These are phyloP conservation scores for Emmonsiellopsis sp. DNA, from an alignment of 2,329 filamentous ascomycete genomes.

Conservation along the genomic window DNA sequence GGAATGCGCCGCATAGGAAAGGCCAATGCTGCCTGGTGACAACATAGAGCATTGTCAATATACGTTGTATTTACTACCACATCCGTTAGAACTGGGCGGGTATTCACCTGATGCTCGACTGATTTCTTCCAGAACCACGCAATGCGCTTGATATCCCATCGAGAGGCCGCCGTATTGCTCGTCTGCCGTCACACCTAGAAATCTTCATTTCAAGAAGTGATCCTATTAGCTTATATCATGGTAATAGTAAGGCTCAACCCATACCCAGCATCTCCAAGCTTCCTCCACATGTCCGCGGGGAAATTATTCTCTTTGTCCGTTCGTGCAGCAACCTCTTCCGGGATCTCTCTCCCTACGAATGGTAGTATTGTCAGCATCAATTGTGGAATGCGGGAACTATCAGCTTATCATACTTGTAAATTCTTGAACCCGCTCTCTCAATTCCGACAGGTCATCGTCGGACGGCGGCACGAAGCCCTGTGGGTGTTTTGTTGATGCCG, in stretches of 20 bases:
- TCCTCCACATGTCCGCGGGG: slow-evolving; percentile 83
- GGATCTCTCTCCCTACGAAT: slow-evolving; percentile 61
- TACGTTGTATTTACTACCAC: not conserved
- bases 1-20: slow-evolving; percentile 92
- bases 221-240: not conserved
- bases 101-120: slow-evolving; percentile 64
- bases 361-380: not conserved
- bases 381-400: not conserved
- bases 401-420: slow-evolving; percentile 51
- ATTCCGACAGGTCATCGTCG: slow-evolving; percentile 63
- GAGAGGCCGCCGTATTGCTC: slow-evolving; percentile 82
- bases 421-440: slow-evolving; percentile 76
- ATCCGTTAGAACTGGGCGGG: not conserved
- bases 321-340: slow-evolving; percentile 67
- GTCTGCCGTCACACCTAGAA: slow-evolving; percentile 87
- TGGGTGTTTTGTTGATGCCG: slow-evolving; percentile 60
- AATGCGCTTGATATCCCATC: slow-evolving; percentile 96
- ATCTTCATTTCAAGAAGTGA: slow-evolving; percentile 33
- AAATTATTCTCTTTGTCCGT: slow-evolving; percentile 87
- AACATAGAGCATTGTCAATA: not conserved
- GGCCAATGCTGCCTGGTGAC: slow-evolving; percentile 49
- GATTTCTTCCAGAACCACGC: slow-evolving; percentile 89
- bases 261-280: slow-evolving; percentile 74
- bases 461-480: slow-evolving; percentile 57
- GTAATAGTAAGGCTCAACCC: not conserved